phyloP scores from a whole-genome alignment of 495 filamentous ascomycete genomes.

The Aspergillus bertholletiae region DNA sequence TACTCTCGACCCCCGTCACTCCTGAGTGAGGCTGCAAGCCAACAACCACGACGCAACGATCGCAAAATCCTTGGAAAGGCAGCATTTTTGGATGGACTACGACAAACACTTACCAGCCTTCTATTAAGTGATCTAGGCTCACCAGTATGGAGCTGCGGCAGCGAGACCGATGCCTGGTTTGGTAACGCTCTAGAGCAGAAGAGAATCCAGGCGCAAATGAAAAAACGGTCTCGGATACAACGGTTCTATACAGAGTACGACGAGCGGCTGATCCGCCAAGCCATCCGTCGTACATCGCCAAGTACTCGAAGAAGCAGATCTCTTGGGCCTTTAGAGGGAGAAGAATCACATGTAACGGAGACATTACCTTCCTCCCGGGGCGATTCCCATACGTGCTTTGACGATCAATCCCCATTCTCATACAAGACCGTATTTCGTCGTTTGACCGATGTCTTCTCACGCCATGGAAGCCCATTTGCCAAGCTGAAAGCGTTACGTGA shows the following conservation, averaged over 20 bases:
- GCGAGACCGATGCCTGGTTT: conserved; percentile 93
- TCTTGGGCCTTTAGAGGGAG: conserved; percentile 15
- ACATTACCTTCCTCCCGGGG: neutral
- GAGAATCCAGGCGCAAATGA: conserved; percentile 72
- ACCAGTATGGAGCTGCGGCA: conserved; percentile 75
- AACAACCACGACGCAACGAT: conserved; percentile 32
- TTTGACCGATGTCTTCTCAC: conserved; percentile 81
- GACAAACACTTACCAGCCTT: conserved; percentile 76
- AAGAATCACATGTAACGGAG: neutral
- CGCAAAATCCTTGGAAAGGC: conserved; percentile 49
- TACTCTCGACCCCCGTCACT: conserved; percentile 45
- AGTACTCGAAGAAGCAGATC: conserved; percentile 34
- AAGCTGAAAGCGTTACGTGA: conserved; percentile 85
- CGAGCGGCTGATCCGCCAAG: conserved; percentile 24
- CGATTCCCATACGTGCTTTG: neutral
- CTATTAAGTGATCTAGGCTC: conserved; percentile 87
- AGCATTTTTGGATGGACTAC: conserved; percentile 70
- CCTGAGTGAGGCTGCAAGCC: conserved; percentile 36
- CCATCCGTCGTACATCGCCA: conserved; percentile 21
- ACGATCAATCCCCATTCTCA: conserved; percentile 49
- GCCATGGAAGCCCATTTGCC: conserved; percentile 80
- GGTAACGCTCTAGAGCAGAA: conserved; percentile 69
- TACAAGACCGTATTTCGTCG: conserved; percentile 73
- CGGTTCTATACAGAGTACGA: conserved; percentile 42
- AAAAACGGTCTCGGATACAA: conserved; percentile 51